Conservation (phyloP, 345 rosid species). For the Ricinus communis region DNA sequence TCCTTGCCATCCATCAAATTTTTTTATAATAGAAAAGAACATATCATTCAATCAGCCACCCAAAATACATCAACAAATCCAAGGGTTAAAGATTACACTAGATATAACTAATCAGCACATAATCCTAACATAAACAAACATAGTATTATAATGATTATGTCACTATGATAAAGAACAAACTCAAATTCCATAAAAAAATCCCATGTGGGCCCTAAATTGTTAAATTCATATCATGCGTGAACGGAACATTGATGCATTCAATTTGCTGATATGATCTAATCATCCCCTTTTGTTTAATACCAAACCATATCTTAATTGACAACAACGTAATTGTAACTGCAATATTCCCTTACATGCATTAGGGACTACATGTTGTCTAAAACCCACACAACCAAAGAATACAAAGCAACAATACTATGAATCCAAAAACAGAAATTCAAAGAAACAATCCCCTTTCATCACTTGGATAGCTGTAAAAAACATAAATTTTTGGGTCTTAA, state of each 20-base stretch:
- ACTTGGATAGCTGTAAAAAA: conserved; percentile 6
- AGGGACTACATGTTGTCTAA: background rate
- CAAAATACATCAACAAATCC: conserved; percentile 10
- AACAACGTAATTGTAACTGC: background rate
- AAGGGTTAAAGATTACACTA: conserved; percentile 8
- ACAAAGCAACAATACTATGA: background rate
- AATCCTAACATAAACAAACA: conserved; percentile 2
- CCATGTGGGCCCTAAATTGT: conserved; percentile 30
- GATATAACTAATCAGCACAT: background rate
- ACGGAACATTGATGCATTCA: conserved; percentile 23
- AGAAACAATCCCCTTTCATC: background rate
- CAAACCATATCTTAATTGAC: background rate
- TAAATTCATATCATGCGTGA: conserved; percentile 27
- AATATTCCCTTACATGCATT: background rate
- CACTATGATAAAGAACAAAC: conserved; percentile 23
- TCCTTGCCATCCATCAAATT: background rate
- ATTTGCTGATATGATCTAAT: conserved; percentile 17
- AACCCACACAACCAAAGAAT: background rate
- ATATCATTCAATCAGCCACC: conserved; percentile 18
- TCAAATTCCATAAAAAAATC: conserved; percentile 19
- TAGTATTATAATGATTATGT: conserved; percentile 12
- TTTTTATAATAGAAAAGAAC: conserved; percentile 1
- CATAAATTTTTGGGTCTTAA: background rate
- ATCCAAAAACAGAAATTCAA: background rate
- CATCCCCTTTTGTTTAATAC: conserved; percentile 4